phyloP scores from a whole-genome alignment of 2,329 filamentous ascomycete genomes.

The Exserohilum rostratum region DNA sequence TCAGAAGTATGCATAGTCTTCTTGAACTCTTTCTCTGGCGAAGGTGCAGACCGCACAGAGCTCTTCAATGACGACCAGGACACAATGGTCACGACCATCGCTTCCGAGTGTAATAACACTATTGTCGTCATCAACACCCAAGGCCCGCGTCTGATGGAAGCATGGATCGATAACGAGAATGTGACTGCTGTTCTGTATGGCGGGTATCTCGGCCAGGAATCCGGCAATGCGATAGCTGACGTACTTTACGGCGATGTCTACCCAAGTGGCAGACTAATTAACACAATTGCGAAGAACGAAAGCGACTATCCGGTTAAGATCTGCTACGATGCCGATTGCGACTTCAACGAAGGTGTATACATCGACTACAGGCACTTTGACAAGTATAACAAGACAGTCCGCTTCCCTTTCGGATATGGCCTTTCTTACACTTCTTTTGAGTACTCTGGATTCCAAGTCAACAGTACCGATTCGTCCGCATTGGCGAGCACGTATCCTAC shows the following conservation, averaged over 20 bases:
- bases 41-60: neutral
- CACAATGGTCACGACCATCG: neutral
- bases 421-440: neutral
- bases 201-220: neutral
- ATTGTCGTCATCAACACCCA: neutral
- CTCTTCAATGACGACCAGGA: neutral
- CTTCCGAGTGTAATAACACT: neutral
- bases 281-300: conserved; percentile 1
- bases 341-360: neutral
- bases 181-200: neutral
- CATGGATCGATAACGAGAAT: neutral
- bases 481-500: neutral
- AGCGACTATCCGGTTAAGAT: neutral
- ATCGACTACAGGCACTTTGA: conserved; percentile 2
- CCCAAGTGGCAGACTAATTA: neutral
- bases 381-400: neutral
- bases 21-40: neutral
- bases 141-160: neutral
- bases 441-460: neutral
- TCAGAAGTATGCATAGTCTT: neutral
- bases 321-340: too few species aligned
- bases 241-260: neutral
- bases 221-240: neutral
- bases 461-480: neutral
- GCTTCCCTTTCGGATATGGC: neutral